Conservation (phyloP, 805 yeast species). For the Ogataea naganishii region DNA sequence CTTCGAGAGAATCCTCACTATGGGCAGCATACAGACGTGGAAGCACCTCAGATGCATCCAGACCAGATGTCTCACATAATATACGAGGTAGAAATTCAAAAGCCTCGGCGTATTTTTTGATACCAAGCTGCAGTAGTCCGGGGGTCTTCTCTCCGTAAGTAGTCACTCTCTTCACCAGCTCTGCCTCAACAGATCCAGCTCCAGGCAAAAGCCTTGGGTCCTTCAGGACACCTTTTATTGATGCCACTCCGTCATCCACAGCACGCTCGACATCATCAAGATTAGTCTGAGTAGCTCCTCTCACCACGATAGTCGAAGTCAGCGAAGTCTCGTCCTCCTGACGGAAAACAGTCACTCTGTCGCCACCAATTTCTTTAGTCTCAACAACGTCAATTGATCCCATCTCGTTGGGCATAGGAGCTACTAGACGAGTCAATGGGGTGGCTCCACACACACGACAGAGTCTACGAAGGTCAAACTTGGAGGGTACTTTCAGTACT, state of each 20-base stretch:
- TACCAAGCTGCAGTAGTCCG: slow-evolving; percentile 86
- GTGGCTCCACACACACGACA: slow-evolving; percentile 97
- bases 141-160: slow-evolving; percentile 90
- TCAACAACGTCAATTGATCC: slow-evolving; percentile 84
- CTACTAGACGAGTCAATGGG: slow-evolving; percentile 88
- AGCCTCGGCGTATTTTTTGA: slow-evolving; percentile 88
- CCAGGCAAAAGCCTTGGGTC: slow-evolving; percentile 83
- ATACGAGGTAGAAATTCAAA: slow-evolving; percentile 92
- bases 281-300: slow-evolving; percentile 94
- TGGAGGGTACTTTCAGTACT: slow-evolving; percentile 84
- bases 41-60: slow-evolving; percentile 83
- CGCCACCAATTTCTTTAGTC: slow-evolving; percentile 94
- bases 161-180: slow-evolving; percentile 69
- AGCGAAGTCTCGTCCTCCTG: slow-evolving; percentile 62
- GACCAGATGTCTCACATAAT: slow-evolving; percentile 89
- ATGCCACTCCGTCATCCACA: slow-evolving; percentile 92
- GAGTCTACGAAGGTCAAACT: slow-evolving; percentile 88
- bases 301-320: slow-evolving; percentile 85
- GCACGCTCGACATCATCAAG: slow-evolving; percentile 96
- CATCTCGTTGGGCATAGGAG: slow-evolving; percentile 91
- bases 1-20: slow-evolving; percentile 34
- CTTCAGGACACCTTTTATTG: slow-evolving; percentile 81
- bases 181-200: slow-evolving; percentile 93
- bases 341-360: slow-evolving; percentile 88
- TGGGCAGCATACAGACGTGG: slow-evolving; percentile 88